These are phyloP conservation scores for Boletales sp. DNA, from an alignment of 768 basidiomycete genomes.

Conservation along the genomic window DNA sequence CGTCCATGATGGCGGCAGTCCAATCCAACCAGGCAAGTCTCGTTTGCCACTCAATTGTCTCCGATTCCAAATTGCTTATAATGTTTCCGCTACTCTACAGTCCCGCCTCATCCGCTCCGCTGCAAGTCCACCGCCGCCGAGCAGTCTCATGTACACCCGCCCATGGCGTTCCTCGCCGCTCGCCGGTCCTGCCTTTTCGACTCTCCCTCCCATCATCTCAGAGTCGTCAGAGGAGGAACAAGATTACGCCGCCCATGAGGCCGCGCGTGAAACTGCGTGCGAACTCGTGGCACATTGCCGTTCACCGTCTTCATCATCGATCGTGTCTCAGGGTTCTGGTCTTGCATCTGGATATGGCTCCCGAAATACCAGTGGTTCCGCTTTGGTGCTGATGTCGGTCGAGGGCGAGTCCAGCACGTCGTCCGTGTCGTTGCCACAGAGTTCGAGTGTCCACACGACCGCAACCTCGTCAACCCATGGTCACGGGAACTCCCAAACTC, in stretches of 20 bases:
- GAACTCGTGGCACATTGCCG: not conserved
- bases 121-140: not conserved
- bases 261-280: not conserved
- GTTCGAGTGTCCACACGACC: constrained; percentile 4
- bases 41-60: not conserved
- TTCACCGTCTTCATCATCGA: constrained; percentile 14
- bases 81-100: too few species aligned
- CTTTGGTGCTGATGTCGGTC: not conserved
- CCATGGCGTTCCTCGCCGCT: constrained; percentile 31
- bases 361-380: constrained; percentile 7
- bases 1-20: constrained; percentile 8
- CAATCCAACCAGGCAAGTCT: constrained; percentile 15
- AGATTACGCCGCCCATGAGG: not conserved
- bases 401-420: constrained; percentile 22
- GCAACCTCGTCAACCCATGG: constrained; percentile 18
- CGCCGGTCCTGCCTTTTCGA: constrained; percentile 24
- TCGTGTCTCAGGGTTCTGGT: constrained; percentile 13
- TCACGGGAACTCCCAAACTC: constrained; percentile 6
- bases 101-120: constrained; percentile 11
- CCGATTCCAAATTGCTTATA: too few species aligned
- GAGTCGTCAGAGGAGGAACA: constrained; percentile 20
- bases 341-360: constrained; percentile 18
- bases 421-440: constrained; percentile 15
- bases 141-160: constrained; percentile 15
- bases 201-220: constrained; percentile 19